phyloP scores from a whole-genome alignment of 192 early-diverging fungal species.

The Chytriomyces hyalinus region DNA sequence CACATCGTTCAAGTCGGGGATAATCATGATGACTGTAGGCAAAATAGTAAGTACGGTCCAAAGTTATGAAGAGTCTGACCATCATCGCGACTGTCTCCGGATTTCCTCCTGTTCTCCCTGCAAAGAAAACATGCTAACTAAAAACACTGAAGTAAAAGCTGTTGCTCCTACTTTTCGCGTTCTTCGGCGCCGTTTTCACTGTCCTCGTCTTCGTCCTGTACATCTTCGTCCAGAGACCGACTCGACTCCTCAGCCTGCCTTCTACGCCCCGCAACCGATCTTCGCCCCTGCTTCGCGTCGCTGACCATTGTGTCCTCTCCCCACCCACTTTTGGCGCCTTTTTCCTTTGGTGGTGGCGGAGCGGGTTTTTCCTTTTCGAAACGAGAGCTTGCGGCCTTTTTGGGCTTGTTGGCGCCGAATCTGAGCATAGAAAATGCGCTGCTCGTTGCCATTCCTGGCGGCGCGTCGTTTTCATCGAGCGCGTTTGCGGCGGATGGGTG shows the following conservation, averaged over 20 bases:
- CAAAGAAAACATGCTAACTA: background rate
- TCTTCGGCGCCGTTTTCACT: slow-evolving; percentile 14
- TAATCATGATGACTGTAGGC: slow-evolving; percentile 44
- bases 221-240: background rate
- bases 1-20: slow-evolving; percentile 54
- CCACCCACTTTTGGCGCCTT: background rate
- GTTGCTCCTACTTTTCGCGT: background rate
- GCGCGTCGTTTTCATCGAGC: slow-evolving; percentile 8
- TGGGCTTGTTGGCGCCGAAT: background rate
- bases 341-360: background rate
- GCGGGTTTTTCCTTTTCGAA: background rate
- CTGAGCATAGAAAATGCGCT: background rate
- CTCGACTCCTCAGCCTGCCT: background rate
- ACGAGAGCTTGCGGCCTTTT: background rate
- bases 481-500: background rate
- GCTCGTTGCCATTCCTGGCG: slow-evolving; percentile 12
- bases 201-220: slow-evolving; percentile 3
- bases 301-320: background rate
- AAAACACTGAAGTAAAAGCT: too few relatives aligned
- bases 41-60: background rate
- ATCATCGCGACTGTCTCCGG: background rate
- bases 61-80: background rate
- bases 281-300: background rate
- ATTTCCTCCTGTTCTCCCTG: background rate
- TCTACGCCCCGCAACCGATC: slow-evolving; percentile 1